Conservation (phyloP, 352 stramenopile species). For the Globisporangium sylvaticum region DNA sequence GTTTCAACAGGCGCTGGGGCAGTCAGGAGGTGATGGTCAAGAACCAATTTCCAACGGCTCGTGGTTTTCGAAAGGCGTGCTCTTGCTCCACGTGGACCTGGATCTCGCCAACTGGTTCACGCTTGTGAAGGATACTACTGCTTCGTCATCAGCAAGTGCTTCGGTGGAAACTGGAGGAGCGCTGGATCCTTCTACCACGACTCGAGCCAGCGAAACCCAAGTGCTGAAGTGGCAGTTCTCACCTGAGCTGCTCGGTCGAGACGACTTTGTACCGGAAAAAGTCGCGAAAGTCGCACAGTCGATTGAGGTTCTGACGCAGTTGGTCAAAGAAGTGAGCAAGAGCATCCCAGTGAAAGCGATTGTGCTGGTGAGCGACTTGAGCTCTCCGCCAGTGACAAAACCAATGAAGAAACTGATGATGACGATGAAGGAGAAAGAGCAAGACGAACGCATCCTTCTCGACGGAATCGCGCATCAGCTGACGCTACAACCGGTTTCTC, state of each 20-base stretch:
- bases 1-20: constrained; percentile 18
- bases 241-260: constrained; percentile 36
- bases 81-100: constrained; percentile 64
- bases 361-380: constrained; percentile 51
- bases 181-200: neutral
- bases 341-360: constrained; percentile 17
- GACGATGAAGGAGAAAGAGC: neutral
- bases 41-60: neutral
- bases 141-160: neutral
- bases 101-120: constrained; percentile 70
- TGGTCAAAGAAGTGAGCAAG: neutral
- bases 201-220: neutral
- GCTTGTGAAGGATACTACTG: constrained; percentile 20
- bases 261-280: constrained; percentile 41
- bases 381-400: constrained; percentile 44
- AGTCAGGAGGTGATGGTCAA: neutral
- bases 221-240: constrained; percentile 41
- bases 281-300: constrained; percentile 21
- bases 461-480: constrained; percentile 22
- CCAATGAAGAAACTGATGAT: constrained; percentile 31
- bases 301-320: constrained; percentile 22
- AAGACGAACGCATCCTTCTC: constrained; percentile 11
- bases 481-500: constrained; percentile 28
- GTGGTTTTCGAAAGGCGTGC: constrained; percentile 16
- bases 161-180: neutral